Percentiles rank a stretch among this genome's conserved stretches.
Evolutionary conservation across 495 filamentous ascomycete genomes (phyloP).

Genomic region (Hypoxylon fragiforme): DNA sequence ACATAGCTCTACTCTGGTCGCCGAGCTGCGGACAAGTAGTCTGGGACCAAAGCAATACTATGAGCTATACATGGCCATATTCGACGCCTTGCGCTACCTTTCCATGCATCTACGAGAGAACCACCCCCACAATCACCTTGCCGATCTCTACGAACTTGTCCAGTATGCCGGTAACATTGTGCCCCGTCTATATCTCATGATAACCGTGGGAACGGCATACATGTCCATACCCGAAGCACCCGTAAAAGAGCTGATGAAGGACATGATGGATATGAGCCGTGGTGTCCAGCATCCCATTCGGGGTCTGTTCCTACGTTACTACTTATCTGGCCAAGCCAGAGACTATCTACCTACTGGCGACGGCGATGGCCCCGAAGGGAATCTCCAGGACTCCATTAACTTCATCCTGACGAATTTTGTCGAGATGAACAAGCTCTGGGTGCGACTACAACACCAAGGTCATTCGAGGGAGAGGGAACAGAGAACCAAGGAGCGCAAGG

Average conservation of each 20-base stretch:
- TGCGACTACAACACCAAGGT: constrained; percentile 94
- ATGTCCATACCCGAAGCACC: constrained; percentile 98
- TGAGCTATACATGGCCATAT: constrained; percentile 98
- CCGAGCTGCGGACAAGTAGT: constrained; percentile 93
- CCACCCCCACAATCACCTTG: constrained; percentile 95
- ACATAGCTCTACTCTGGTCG: constrained; percentile 89
- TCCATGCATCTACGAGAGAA: constrained; percentile 95
- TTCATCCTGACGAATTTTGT: constrained; percentile 98
- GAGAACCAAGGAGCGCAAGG: constrained; percentile 90
- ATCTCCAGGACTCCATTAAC: constrained; percentile 94
- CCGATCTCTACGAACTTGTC: constrained; percentile 97
- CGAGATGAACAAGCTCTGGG: constrained; percentile 99
- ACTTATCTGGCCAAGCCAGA: constrained; percentile 88
- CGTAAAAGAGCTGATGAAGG: constrained; percentile 99
- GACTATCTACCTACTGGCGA: constrained; percentile 81
- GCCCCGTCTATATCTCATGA: constrained; percentile 95
- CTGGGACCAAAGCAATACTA: constrained; percentile 98
- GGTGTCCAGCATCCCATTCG: constrained; percentile 96
- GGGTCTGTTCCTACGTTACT: constrained; percentile 93
- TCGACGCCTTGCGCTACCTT: constrained; percentile 95
- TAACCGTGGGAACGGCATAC: constrained; percentile 97
- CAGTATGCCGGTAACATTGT: constrained; percentile 99
- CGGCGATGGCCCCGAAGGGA: constrained; percentile 92
- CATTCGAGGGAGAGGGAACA: constrained; percentile 92
- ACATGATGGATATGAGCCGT: constrained; percentile 99